A percentile compares a stretch with the other conserved stretches of the same genome.
phyloP scores from a whole-genome alignment of 1,284 basidiomycete species.

The Gomphus bonarii region DNA sequence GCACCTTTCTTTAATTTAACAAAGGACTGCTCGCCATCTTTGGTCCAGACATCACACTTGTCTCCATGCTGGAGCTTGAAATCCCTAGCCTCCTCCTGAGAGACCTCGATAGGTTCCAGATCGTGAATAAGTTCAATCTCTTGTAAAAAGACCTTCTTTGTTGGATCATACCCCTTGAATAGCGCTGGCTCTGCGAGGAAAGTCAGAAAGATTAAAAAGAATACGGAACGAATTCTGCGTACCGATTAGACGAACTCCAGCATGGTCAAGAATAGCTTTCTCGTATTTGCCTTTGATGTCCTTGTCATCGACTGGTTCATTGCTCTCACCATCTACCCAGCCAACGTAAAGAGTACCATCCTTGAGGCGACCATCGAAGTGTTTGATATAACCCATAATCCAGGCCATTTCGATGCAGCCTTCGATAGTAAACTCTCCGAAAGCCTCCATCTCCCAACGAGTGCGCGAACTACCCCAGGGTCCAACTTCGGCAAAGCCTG shows the following conservation, averaged over 20 bases:
- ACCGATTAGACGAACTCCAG: conserved; percentile 96
- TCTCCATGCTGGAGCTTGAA: conserved; percentile 97
- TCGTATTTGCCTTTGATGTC: conserved; percentile 92
- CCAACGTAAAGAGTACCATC: conserved; percentile 89
- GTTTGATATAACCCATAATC: conserved; percentile 98
- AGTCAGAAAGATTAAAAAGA: conserved; percentile 11
- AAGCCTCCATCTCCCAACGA: conserved; percentile 99
- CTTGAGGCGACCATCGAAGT: conserved; percentile 95
- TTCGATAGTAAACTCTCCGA: conserved; percentile 90
- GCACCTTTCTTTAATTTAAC: conserved; percentile 99
- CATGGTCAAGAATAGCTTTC: conserved; percentile 85
- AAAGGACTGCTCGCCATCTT: conserved; percentile 86
- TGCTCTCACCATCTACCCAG: conserved; percentile 94
- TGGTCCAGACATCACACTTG: conserved; percentile 92
- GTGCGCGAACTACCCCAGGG: conserved; percentile 98
- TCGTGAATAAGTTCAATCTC: conserved; percentile 97
- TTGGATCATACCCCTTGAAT: conserved; percentile 95
- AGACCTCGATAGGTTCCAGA: conserved; percentile 91
- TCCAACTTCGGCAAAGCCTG: conserved; percentile 97
- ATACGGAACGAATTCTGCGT: conserved; percentile 20
- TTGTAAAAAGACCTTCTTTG: conserved; percentile 94
- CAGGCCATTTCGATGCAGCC: conserved; percentile 99
- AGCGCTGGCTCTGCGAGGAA: conserved; percentile 76
- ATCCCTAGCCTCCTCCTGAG: conserved; percentile 83
- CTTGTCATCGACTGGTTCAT: conserved; percentile 97